Conservation (phyloP, 2,329 filamentous ascomycete species). For the Diaporthe citrichinensis region DNA sequence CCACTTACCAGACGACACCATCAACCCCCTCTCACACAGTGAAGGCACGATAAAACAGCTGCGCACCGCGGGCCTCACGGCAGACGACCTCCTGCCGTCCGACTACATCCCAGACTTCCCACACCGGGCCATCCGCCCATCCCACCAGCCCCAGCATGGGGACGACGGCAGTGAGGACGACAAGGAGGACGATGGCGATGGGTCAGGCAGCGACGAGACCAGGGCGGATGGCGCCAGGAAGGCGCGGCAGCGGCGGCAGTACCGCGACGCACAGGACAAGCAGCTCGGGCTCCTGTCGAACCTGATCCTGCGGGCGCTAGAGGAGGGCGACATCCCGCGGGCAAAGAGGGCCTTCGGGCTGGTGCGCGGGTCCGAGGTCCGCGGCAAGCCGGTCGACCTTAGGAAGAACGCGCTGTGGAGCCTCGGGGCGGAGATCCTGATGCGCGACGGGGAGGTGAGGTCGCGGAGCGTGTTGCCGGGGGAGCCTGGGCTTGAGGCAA, state of each 20-base stretch:
- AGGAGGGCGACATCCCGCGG: slow-evolving; percentile 77
- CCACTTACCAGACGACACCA: slow-evolving; percentile 52
- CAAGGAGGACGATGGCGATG: slow-evolving; percentile 32
- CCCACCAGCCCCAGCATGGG: slow-evolving; percentile 11
- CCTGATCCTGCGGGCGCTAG: slow-evolving; percentile 80
- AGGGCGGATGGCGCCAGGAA: neutral
- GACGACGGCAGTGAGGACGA: neutral
- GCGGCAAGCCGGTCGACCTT: slow-evolving; percentile 74
- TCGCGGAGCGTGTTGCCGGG: slow-evolving; percentile 31
- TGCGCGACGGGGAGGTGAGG: slow-evolving; percentile 66
- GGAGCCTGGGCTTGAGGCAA: slow-evolving; percentile 37
- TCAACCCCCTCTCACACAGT: slow-evolving; percentile 70
- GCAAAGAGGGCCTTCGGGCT: slow-evolving; percentile 83
- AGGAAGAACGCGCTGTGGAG: slow-evolving; percentile 82
- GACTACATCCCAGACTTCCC: slow-evolving; percentile 62
- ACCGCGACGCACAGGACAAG: slow-evolving; percentile 48
- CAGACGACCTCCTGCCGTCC: slow-evolving; percentile 60
- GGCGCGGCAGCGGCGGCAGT: slow-evolving; percentile 46
- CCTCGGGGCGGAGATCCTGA: slow-evolving; percentile 86
- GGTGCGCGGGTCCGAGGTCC: slow-evolving; percentile 70
- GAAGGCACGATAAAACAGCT: slow-evolving; percentile 68
- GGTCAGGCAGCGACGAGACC: slow-evolving; percentile 37
- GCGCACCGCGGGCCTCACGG: slow-evolving; percentile 64
- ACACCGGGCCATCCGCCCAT: slow-evolving; percentile 54
- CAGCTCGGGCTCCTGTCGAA: slow-evolving; percentile 78